A percentile compares a stretch with the other conserved stretches of the same genome.
Evolutionary conservation across 192 early-diverging fungal genomes (phyloP).

Genomic region (Linnemannia hyalina): DNA sequence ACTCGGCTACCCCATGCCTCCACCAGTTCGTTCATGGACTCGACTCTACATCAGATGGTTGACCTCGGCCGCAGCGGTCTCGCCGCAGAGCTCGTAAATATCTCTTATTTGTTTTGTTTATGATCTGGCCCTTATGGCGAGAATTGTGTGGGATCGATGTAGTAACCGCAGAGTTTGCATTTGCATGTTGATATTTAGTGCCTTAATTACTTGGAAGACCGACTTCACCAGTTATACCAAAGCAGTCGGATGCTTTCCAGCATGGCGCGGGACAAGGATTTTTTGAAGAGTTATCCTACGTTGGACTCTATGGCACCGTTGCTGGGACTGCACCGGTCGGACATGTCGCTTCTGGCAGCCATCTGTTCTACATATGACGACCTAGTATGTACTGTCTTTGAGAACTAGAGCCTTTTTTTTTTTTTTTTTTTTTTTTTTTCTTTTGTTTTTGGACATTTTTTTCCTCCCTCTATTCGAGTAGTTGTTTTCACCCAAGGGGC

Average conservation of each 20-base stretch:
- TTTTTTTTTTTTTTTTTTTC: slow-evolving; percentile 3
- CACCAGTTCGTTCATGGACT: slow-evolving; percentile 35
- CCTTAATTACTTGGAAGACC: slow-evolving; percentile 63
- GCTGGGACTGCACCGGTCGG: slow-evolving; percentile 49
- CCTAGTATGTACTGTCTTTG: slow-evolving; percentile 8
- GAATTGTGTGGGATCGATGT: not conserved
- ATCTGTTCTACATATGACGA: slow-evolving; percentile 57
- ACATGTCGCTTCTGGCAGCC: slow-evolving; percentile 41
- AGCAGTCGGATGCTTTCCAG: slow-evolving; percentile 32
- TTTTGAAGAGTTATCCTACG: slow-evolving; percentile 15
- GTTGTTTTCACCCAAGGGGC: not conserved
- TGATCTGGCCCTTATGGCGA: not conserved
- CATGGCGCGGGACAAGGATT: slow-evolving; percentile 28
- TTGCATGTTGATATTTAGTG: slow-evolving; percentile 42
- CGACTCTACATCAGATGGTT: slow-evolving; percentile 39
- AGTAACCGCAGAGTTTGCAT: not conserved
- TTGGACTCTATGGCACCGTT: slow-evolving; percentile 32
- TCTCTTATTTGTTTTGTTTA: not conserved
- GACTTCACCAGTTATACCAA: slow-evolving; percentile 43
- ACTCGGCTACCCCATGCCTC: slow-evolving; percentile 18
- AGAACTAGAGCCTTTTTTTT: not conserved
- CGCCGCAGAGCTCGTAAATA: slow-evolving; percentile 60
- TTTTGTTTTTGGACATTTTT: not conserved
- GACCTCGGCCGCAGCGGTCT: slow-evolving; percentile 40
- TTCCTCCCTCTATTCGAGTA: not conserved